Evolutionary conservation across 2,329 filamentous ascomycete species (phyloP), one percentile per base, ranked within the genome.

Genomic region (Cordyceps fumosorosea): DNA sequence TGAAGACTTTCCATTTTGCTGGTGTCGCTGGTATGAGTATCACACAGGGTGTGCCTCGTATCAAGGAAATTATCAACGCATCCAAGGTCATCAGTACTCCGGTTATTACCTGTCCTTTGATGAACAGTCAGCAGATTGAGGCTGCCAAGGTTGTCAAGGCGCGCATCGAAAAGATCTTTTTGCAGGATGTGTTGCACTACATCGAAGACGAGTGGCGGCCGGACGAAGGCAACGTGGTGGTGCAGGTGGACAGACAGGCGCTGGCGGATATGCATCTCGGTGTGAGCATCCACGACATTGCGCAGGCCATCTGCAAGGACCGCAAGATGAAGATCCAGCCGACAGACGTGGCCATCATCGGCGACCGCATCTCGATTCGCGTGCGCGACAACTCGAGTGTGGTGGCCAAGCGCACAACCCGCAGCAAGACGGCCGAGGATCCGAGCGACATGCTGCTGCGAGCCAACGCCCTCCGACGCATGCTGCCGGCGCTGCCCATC

Each of bases 31-130:
- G 93, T 74, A 98, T 99, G 95, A 96, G 91, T 83, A 96, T 99
- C 72, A 99, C 95, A 0, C 91, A 97, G 72, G 95, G 95, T 90
- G 95, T 99, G 7, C 95, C 95, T 1, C 93, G 95, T 87, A 99
- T 99, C 80, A 99, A 99, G 78, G 95, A 99, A 81, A 99, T 99
- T 68, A 99, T 99, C 86, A 99, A 99, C 77, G 95, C 95, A 6
- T 96, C 92, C 10, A 96, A 92, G 73, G 80, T 81, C 56, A 99
- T 99, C 75, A 96, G 90, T 74, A 99, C 95, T 0, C 95, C 95
- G 0, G 89, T 99, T 71, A 96, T 99, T 67, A 87, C 85, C 6
- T 98, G 95, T 70, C 88, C 90, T 5, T 81, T 98, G 5, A 83
- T 91, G 66, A 95, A 92, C 71, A 85, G 87, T 64, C 79, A 83